These are phyloP conservation scores for Craspedostauros australis DNA, from an alignment of 108 stramenopile species.

Conservation along the genomic window DNA sequence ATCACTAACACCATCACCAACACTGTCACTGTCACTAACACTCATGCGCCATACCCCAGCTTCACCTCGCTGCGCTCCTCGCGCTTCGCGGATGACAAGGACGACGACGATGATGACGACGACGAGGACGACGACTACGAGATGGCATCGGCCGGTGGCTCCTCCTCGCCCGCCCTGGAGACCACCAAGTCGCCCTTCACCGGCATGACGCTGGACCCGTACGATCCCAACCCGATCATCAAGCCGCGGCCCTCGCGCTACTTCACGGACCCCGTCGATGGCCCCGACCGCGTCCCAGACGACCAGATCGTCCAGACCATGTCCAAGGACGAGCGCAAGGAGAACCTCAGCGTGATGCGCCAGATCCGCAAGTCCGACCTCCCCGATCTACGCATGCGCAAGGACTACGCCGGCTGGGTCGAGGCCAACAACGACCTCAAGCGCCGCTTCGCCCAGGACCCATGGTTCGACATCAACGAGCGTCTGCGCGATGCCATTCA, in stretches of 20 bases:
- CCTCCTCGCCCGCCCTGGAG: no score
- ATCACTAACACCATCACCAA: not conserved
- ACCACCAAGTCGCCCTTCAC: slow-evolving; percentile 47
- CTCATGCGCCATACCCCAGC: not conserved
- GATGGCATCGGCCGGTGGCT: slow-evolving; percentile 5
- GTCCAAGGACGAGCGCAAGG: slow-evolving; percentile 57
- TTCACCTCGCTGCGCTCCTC: not conserved
- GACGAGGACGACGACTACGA: slow-evolving; percentile 33
- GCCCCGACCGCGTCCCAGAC: slow-evolving; percentile 18
- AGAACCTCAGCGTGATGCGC: slow-evolving; percentile 65
- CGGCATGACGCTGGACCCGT: slow-evolving; percentile 57
- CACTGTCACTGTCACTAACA: not conserved
- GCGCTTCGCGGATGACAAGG: slow-evolving; percentile 21
- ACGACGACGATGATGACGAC: slow-evolving; percentile 43
- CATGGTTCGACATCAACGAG: slow-evolving; percentile 82
- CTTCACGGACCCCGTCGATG: slow-evolving; percentile 27
- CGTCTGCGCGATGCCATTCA: slow-evolving; percentile 69
- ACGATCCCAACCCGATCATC: slow-evolving; percentile 73
- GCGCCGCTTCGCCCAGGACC: slow-evolving; percentile 42
- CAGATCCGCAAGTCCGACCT: slow-evolving; percentile 55
- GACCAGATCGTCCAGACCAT: slow-evolving; percentile 55
- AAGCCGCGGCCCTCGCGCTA: slow-evolving; percentile 75
- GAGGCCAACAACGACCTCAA: slow-evolving; percentile 66
- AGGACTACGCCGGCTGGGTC: slow-evolving; percentile 57
- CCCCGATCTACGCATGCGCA: slow-evolving; percentile 36